Evolutionary conservation across 2,329 filamentous ascomycete genomes (phyloP).

Genomic region (Xylariaceae sp.): DNA sequence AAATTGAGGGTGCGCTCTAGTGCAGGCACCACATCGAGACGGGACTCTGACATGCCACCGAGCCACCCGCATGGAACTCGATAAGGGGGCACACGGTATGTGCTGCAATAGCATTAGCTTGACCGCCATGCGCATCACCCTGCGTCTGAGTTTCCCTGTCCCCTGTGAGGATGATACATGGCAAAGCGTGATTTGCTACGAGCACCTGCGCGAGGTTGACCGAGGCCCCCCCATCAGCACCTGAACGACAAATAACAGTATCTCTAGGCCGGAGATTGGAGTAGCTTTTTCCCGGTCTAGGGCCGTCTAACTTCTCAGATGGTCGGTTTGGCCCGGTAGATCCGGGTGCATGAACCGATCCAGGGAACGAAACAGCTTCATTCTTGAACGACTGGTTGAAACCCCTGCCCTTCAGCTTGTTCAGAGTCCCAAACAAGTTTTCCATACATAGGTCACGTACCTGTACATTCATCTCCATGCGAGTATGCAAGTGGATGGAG

Average conservation of each 20-base stretch:
- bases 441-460: no score
- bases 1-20: neutral
- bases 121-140: neutral
- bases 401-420: no score
- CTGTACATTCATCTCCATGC: no score
- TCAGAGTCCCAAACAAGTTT: no score
- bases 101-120: neutral
- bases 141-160: neutral
- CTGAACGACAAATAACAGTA: neutral
- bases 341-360: no score
- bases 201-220: neutral
- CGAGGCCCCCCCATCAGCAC: neutral
- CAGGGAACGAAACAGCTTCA: neutral
- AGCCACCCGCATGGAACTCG: neutral
- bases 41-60: neutral
- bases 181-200: neutral
- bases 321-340: neutral
- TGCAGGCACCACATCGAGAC: neutral
- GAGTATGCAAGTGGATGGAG: no score
- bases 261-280: neutral
- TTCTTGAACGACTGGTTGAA: no score
- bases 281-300: neutral
- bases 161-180: neutral
- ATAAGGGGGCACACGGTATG: neutral
- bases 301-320: neutral